These are phyloP conservation scores for Pilobolus umbonatus DNA, from an alignment of 192 early-diverging fungal genomes.

Conservation along the genomic window DNA sequence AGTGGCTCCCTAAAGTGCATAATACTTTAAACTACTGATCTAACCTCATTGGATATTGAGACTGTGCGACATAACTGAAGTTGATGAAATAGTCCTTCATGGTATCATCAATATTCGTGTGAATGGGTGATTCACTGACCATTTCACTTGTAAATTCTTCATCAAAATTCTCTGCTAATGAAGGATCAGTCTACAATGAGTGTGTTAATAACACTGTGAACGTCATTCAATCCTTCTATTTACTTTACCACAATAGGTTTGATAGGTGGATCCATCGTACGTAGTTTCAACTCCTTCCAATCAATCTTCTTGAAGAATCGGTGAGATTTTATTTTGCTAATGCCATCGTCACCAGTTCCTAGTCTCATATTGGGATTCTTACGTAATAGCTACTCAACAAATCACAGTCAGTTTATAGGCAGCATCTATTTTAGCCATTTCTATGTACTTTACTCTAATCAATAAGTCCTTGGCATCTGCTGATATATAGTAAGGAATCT, in stretches of 20 bases:
- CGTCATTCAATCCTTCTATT: neutral
- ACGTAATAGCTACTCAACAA: constrained; percentile 35
- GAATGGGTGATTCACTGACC: constrained; percentile 47
- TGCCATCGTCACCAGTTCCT: constrained; percentile 44
- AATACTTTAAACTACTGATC: neutral
- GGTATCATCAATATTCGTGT: constrained; percentile 14
- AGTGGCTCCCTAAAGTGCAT: neutral
- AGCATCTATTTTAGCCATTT: no score
- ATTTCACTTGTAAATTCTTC: constrained; percentile 63
- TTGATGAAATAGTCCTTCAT: constrained; percentile 32
- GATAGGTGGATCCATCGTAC: constrained; percentile 64
- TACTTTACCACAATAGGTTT: constrained; percentile 50
- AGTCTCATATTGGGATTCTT: constrained; percentile 48
- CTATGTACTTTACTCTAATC: constrained; percentile 40
- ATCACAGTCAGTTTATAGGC: no score
- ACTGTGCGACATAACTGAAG: constrained; percentile 36
- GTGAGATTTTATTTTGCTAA: constrained; percentile 55
- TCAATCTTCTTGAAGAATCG: constrained; percentile 72
- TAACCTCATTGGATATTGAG: constrained; percentile 6
- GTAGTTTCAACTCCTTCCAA: constrained; percentile 55
- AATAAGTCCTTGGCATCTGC: constrained; percentile 74
- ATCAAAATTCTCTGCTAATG: constrained; percentile 79
- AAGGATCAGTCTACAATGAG: constrained; percentile 41
- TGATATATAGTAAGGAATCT: constrained; percentile 76
- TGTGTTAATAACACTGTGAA: neutral